Percentiles rank a stretch among this genome's conserved stretches.
Conservation (phyloP, 139 green algal genomes). For the Picocystis salinarum region DNA sequence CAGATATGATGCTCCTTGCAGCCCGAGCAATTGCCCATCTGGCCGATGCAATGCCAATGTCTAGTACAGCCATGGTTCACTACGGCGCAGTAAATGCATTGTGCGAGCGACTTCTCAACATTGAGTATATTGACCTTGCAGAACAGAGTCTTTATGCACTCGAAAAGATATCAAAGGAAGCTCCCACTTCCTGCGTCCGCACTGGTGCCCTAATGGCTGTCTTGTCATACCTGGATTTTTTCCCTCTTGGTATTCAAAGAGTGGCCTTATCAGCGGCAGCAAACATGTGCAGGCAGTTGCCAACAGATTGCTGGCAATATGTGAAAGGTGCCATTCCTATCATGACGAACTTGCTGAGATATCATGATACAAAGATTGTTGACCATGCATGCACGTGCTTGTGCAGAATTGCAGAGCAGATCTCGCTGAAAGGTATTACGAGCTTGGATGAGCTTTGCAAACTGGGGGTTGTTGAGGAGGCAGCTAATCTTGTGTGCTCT, state of each 20-base stretch:
- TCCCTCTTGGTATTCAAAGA: slow-evolving; percentile 77
- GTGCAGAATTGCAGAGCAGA: slow-evolving; percentile 50
- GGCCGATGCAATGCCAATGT: slow-evolving; percentile 62
- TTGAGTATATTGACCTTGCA: slow-evolving; percentile 96
- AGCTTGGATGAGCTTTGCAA: too few relatives aligned
- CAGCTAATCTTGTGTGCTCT: slow-evolving; percentile 52
- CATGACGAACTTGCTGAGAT: slow-evolving; percentile 64
- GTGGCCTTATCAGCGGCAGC: slow-evolving; percentile 70
- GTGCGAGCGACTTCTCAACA: slow-evolving; percentile 66
- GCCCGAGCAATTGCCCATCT: slow-evolving; percentile 77
- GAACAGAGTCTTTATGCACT: slow-evolving; percentile 73
- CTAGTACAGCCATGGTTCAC: slow-evolving; percentile 54
- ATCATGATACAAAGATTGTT: slow-evolving; percentile 64
- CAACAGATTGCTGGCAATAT: slow-evolving; percentile 19
- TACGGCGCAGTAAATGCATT: slow-evolving; percentile 61
- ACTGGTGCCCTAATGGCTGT: slow-evolving; percentile 63
- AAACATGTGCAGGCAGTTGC: slow-evolving; percentile 61
- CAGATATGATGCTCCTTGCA: slow-evolving; percentile 85
- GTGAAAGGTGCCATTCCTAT: slow-evolving; percentile 58
- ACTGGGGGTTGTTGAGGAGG: too few relatives aligned
- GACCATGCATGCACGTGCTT: slow-evolving; percentile 69
- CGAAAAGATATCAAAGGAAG: slow-evolving; percentile 84
- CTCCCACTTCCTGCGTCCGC: slow-evolving; percentile 40
- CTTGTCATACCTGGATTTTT: slow-evolving; percentile 92
- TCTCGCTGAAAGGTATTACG: slow-evolving; percentile 13